Percentiles rank a stretch among this genome's conserved stretches.
Evolutionary conservation across 371 early-diverging fungal genomes (phyloP).

Genomic region (Mortierella sp.): DNA sequence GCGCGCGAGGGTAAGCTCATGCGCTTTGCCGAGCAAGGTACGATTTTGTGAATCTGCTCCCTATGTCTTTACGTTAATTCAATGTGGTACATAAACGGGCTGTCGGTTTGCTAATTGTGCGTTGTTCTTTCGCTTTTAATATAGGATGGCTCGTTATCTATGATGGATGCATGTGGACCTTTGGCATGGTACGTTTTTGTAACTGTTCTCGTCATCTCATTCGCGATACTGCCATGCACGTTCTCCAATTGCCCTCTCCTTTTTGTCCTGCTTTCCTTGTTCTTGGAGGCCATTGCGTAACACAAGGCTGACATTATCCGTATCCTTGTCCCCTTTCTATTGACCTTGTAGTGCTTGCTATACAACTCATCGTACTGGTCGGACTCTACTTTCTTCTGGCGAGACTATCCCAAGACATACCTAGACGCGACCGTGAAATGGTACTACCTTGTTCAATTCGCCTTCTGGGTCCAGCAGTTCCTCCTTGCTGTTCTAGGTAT

Average conservation of each 20-base stretch:
- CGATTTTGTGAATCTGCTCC: background rate
- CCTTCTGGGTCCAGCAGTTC: conserved; percentile 86
- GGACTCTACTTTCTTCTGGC: conserved; percentile 77
- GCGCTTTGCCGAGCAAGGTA: conserved; percentile 58
- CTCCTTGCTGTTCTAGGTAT: conserved; percentile 72
- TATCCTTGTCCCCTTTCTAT: conserved; percentile 8
- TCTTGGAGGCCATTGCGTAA: background rate
- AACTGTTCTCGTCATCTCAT: too few relatives aligned
- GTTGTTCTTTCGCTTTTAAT: conserved; percentile 70
- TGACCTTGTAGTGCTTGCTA: conserved; percentile 62
- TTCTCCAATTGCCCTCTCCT: background rate
- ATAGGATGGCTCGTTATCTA: conserved; percentile 68
- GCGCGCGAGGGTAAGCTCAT: conserved; percentile 50
- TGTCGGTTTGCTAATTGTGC: conserved; percentile 30
- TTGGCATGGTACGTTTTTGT: conserved; percentile 66
- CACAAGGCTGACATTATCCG: background rate
- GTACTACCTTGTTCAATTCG: conserved; percentile 85
- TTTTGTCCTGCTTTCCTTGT: background rate
- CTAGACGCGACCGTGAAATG: conserved; percentile 70
- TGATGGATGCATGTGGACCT: conserved; percentile 70
- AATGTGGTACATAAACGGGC: conserved; percentile 51
- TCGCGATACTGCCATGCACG: background rate
- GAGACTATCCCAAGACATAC: conserved; percentile 75
- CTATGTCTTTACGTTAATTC: background rate
- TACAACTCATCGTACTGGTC: conserved; percentile 79